phyloP scores from a whole-genome alignment of 2,329 filamentous ascomycete species.

The Fusarium hostae region DNA sequence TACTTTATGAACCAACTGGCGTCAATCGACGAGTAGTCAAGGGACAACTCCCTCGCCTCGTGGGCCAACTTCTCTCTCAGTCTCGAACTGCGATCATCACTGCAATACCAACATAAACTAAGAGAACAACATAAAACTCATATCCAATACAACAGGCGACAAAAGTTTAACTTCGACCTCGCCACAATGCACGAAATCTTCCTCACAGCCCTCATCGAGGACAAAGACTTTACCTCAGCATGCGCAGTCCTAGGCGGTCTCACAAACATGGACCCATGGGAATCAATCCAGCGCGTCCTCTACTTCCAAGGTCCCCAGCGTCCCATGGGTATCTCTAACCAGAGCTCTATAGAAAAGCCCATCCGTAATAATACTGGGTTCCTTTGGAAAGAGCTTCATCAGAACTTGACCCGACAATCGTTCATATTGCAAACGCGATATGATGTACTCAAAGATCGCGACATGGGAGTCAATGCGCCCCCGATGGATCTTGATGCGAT shows the following conservation, averaged over 20 bases:
- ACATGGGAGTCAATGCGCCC: conserved; percentile 55
- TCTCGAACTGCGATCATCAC: too few relatives aligned
- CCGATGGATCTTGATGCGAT: conserved; percentile 55
- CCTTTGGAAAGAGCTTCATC: conserved; percentile 65
- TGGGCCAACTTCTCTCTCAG: neutral
- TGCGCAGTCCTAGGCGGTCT: conserved; percentile 67
- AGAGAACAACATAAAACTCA: rapidly evolving
- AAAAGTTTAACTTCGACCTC: rapidly evolving
- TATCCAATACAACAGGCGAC: rapidly evolving
- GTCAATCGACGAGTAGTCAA: neutral
- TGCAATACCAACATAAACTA: neutral
- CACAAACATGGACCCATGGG: conserved; percentile 65
- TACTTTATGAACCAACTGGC: rapidly evolving
- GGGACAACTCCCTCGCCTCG: neutral
- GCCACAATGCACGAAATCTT: conserved; percentile 64
- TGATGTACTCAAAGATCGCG: conserved; percentile 60
- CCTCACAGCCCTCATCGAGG: conserved; percentile 63
- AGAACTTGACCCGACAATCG: conserved; percentile 65
- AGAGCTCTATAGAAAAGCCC: conserved; percentile 52
- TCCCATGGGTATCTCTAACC: conserved; percentile 59
- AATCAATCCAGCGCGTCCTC: conserved; percentile 62
- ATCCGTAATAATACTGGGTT: conserved; percentile 51
- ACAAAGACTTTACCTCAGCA: conserved; percentile 60
- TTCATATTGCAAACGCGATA: conserved; percentile 68
- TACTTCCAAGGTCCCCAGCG: conserved; percentile 62